A percentile compares a stretch with the other conserved stretches of the same genome.
Conservation (phyloP, 495 filamentous ascomycete genomes). For the Tuber melanosporum region DNA sequence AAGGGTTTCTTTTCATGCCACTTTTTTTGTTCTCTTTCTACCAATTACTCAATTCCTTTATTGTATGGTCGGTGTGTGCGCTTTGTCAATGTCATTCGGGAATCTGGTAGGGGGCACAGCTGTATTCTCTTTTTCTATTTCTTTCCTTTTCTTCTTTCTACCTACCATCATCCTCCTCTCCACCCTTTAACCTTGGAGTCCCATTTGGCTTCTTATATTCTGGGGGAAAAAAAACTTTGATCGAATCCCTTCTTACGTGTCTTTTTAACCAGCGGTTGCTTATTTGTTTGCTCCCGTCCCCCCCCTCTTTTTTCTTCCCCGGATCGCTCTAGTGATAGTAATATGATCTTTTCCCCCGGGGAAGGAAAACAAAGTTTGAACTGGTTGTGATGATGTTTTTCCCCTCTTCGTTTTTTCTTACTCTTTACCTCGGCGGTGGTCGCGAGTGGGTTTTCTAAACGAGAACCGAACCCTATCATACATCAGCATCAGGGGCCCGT, state of each 20-base stretch:
- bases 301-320: background rate
- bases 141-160: background rate
- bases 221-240: background rate
- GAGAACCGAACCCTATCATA: background rate
- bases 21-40: background rate
- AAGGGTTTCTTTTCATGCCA: background rate
- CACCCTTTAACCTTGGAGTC: background rate
- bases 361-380: background rate
- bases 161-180: background rate
- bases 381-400: background rate
- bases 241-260: background rate
- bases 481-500: background rate
- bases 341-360: background rate
- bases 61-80: conserved; percentile 3
- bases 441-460: background rate
- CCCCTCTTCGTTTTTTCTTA: background rate
- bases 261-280: background rate
- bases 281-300: background rate
- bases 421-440: background rate
- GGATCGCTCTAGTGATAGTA: background rate
- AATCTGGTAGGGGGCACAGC: background rate
- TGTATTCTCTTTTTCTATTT: background rate
- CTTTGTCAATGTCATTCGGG: conserved; percentile 1
- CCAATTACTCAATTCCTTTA: conserved; percentile 1
- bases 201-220: conserved; percentile 1